Conservation (phyloP, 345 rosid genomes). For the Dipteronia sinensis region DNA sequence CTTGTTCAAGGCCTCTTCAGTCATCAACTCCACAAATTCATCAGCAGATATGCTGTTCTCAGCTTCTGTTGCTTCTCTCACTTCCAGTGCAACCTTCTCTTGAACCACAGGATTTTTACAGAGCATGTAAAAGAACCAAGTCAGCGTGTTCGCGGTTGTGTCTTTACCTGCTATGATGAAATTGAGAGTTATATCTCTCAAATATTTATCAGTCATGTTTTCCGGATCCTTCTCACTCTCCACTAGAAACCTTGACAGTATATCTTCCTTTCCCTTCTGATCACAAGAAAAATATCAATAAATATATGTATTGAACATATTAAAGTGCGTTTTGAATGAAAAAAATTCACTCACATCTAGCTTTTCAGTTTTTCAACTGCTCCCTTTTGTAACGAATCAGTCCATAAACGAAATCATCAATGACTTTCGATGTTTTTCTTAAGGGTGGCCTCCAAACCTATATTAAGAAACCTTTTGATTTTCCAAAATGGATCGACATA, state of each 20-base stretch:
- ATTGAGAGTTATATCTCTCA: conserved; percentile 49
- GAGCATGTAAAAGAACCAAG: conserved; percentile 48
- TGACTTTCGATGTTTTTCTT: conserved; percentile 37
- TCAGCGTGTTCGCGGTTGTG: conserved; percentile 40
- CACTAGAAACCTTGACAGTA: conserved; percentile 44
- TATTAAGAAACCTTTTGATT: conserved; percentile 39
- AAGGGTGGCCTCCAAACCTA: conserved; percentile 45
- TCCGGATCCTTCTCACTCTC: conserved; percentile 47
- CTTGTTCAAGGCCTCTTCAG: conserved; percentile 38
- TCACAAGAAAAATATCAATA: conserved; percentile 6
- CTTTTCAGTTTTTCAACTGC: conserved; percentile 30
- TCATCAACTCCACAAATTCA: conserved; percentile 30
- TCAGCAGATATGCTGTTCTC: conserved; percentile 10
- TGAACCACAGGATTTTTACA: conserved; percentile 37
- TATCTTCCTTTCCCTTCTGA: conserved; percentile 40
- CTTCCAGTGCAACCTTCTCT: conserved; percentile 32
- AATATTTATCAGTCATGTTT: conserved; percentile 38
- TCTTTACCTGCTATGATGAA: conserved; percentile 47
- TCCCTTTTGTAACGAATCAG: conserved; percentile 37
- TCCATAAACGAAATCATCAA: conserved; percentile 36
- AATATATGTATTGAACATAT: neutral
- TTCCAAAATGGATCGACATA: conserved; percentile 39
- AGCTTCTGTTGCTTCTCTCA: conserved; percentile 22
- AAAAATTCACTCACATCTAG: conserved; percentile 25
- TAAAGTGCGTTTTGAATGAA: neutral